Evolutionary conservation across 2,329 filamentous ascomycete genomes (phyloP).

Genomic region (Tolypocladium inflatum): DNA sequence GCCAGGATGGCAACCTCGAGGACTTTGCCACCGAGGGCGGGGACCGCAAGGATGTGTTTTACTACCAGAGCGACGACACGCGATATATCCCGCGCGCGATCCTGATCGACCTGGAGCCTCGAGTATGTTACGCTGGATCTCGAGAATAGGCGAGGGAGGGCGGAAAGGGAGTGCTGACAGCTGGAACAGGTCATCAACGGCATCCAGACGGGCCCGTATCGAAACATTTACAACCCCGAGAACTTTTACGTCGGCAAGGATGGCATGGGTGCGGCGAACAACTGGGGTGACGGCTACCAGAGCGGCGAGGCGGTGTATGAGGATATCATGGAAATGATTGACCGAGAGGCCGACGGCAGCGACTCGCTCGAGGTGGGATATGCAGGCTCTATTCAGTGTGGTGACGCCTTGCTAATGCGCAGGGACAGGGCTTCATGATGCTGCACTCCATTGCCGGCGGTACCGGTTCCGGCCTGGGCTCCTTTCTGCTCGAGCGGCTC

Average conservation of each 20-base stretch:
- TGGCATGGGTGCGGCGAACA: constrained; percentile 90
- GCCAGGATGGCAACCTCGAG: constrained; percentile 91
- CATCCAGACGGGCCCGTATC: constrained; percentile 90
- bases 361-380: constrained; percentile 77
- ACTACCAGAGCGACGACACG: constrained; percentile 98
- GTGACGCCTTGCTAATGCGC: background rate
- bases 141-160: background rate
- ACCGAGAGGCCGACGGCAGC: constrained; percentile 94
- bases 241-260: constrained; percentile 97
- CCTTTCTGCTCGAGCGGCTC: constrained; percentile 86
- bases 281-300: constrained; percentile 95
- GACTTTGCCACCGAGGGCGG: constrained; percentile 97
- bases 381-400: background rate
- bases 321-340: constrained; percentile 99
- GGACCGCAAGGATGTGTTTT: constrained; percentile 98
- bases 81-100: constrained; percentile 96
- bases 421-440: constrained; percentile 86
- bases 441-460: constrained; percentile 96
- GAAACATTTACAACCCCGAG: constrained; percentile 98
- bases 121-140: constrained; percentile 38
- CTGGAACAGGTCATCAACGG: constrained; percentile 64
- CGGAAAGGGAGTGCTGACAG: background rate
- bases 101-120: constrained; percentile 86
- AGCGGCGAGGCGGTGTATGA: constrained; percentile 87
- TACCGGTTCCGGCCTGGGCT: constrained; percentile 91